Percentiles rank a stretch among this genome's conserved stretches.
Conservation (phyloP, 257 asterid genomes). For the Coffea canephora region DNA sequence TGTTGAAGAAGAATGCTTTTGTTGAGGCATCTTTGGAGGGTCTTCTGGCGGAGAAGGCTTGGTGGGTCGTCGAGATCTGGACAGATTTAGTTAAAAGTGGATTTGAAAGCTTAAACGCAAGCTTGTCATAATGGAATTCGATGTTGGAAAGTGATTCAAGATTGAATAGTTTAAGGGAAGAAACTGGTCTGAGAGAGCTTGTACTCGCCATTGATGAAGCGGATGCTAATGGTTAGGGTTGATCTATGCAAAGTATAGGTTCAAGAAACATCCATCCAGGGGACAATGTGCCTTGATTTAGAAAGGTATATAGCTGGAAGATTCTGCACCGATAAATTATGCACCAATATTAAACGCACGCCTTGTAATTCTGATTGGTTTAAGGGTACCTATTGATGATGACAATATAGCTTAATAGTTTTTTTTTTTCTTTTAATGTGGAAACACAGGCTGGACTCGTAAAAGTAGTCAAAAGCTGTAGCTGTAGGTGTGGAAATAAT, state of each 20-base stretch:
- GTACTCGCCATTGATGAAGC: slow-evolving; percentile 13
- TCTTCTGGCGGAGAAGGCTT: slow-evolving; percentile 13
- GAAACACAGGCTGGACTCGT: not conserved
- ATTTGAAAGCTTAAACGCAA: slow-evolving; percentile 26
- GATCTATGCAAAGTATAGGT: not conserved
- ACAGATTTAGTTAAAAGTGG: slow-evolving; percentile 19
- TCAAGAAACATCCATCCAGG: not conserved
- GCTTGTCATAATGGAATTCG: not conserved
- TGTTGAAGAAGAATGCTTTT: slow-evolving; percentile 44
- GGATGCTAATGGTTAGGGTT: not conserved
- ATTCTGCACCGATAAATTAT: not conserved
- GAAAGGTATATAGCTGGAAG: slow-evolving; percentile 1
- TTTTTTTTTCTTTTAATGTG: not conserved
- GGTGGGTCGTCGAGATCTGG: slow-evolving; percentile 22
- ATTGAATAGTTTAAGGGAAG: not conserved
- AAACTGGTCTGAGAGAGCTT: slow-evolving; percentile 16
- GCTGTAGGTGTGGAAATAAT: not conserved
- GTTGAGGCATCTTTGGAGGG: slow-evolving; percentile 20
- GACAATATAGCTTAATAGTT: not conserved
- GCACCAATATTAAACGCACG: not conserved
- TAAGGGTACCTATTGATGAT: no score
- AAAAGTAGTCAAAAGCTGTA: not conserved
- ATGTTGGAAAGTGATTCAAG: not conserved
- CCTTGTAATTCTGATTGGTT: not conserved
- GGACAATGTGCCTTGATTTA: not conserved